A percentile compares a stretch with the other conserved stretches of the same genome.
phyloP scores from a whole-genome alignment of 257 asterid species.

The Nicotiana noctiflora region DNA sequence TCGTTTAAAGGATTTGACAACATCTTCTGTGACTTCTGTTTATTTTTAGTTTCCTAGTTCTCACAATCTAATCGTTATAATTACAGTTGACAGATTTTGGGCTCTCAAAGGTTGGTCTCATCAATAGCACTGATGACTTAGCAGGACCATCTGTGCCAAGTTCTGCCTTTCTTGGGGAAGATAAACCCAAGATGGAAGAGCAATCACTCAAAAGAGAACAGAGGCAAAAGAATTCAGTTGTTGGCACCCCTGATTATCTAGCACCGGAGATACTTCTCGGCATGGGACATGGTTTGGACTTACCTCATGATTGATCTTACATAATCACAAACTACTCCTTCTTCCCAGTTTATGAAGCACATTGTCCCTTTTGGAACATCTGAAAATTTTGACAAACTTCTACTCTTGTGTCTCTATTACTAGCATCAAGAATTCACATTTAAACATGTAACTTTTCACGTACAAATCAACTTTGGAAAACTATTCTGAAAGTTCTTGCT shows the following conservation, averaged over 20 bases:
- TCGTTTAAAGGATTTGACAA: background rate
- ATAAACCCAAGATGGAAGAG: slow-evolving; percentile 41
- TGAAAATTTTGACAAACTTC: background rate
- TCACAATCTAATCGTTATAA: slow-evolving; percentile 35
- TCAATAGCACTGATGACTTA: slow-evolving; percentile 92
- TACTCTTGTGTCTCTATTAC: background rate
- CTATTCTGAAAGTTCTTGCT: background rate
- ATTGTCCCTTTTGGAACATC: background rate
- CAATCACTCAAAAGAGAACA: slow-evolving; percentile 61
- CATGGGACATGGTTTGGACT: slow-evolving; percentile 83
- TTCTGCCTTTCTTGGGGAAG: slow-evolving; percentile 56
- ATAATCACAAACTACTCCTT: slow-evolving; percentile 7
- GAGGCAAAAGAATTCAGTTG: slow-evolving; percentile 68
- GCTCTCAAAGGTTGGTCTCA: slow-evolving; percentile 93
- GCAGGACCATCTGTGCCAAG: slow-evolving; percentile 61
- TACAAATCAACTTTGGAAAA: background rate
- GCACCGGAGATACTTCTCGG: slow-evolving; percentile 99
- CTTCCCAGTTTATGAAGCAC: background rate
- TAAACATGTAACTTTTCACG: background rate
- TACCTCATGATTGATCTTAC: slow-evolving; percentile 10
- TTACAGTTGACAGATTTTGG: slow-evolving; percentile 99
- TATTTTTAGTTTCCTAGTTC: slow-evolving; percentile 12
- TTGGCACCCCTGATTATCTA: slow-evolving; percentile 98
- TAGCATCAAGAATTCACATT: background rate
- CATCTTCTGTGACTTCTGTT: background rate